Base-by-base conservation (phyloP, 2,329 filamentous ascomycete species). In the Lomentospora prolificans region DNA sequence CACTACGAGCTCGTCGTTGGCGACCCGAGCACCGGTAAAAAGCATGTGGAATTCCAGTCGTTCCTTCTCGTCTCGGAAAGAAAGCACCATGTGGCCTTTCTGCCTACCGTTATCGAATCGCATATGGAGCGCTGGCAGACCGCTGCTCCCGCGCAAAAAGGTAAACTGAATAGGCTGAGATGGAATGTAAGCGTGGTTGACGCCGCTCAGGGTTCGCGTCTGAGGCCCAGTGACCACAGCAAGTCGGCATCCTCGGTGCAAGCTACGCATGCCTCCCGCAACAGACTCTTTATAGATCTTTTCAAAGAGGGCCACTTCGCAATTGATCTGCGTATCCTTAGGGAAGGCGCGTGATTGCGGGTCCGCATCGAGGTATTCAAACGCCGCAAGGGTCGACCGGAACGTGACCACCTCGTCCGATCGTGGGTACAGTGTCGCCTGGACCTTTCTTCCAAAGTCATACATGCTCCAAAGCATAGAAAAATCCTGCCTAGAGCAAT, bases 221-320 rank as follows among this genome's bases (percentile, higher is more conserved):
- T 80, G 84, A 2, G 89, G 81, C 7, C 86, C 87, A 0, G 90
- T 95, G 31, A 91, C 81, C 14, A 95, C 78, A 7, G 87, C 81
- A 50, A 96, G 72, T 22, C 91, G 82, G 71, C 86, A 94, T 0
- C 91, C 90, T 44, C 86, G 80, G 67, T 96, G 90, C 64, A 86
- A 80, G 56, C 75, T 82, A 46, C 89, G 82, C 51, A 79, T 80
- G 1, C 89, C 89, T 1, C 82, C 85, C 1, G 87, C 88, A 58
- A 89, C 86, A 44, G 78, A 82, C 61, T 89, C 81, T 55, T 82
- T 82, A 25, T 80, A 74, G 1, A 81, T 73, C 61, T 80, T 85
- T 66, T 95, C 89, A 64, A 92, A 95, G 3, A 96, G 67, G 6
- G 83, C 80, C 27, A 94, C 71, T 41, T 86, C 84, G 67, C 89